Evolutionary conservation across 371 early-diverging fungal genomes (phyloP).

Genomic region (Mucor mucedo): DNA sequence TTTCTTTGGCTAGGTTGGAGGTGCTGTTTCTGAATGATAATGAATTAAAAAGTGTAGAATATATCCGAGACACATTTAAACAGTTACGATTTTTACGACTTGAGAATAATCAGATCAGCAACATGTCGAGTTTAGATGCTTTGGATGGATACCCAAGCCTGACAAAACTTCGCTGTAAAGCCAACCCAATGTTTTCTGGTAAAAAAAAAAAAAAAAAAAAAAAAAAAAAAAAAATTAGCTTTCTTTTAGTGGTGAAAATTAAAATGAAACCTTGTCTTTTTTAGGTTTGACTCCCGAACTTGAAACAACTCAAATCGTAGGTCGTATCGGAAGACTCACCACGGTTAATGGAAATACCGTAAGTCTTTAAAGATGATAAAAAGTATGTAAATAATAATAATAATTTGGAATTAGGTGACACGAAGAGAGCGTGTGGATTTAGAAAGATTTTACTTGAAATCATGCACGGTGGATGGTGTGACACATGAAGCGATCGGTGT

Average conservation of each 20-base stretch:
- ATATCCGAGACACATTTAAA: conserved; percentile 24
- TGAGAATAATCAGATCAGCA: conserved; percentile 43
- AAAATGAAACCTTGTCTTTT: neutral
- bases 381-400: conserved; percentile 41
- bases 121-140: conserved; percentile 51
- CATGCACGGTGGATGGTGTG: conserved; percentile 45
- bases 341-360: conserved; percentile 52
- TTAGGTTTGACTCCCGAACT: conserved; percentile 31
- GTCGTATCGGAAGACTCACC: conserved; percentile 37
- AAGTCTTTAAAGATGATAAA: conserved; percentile 29
- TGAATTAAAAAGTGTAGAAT: conserved; percentile 4
- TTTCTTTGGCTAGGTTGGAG: conserved; percentile 34
- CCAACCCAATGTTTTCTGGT: conserved; percentile 58
- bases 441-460: conserved; percentile 77
- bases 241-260: neutral
- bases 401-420: conserved; percentile 39
- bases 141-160: conserved; percentile 49
- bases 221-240: neutral
- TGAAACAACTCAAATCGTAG: conserved; percentile 36
- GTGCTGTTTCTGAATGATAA: conserved; percentile 58
- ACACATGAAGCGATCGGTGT: conserved; percentile 43
- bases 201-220: neutral
- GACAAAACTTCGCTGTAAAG: conserved; percentile 47
- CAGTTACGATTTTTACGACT: conserved; percentile 48
- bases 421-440: conserved; percentile 65